Evolutionary conservation across 1,139 yeast genomes (phyloP), one percentile per base, ranked within the genome.

Genomic region (Taphrina deformans): DNA sequence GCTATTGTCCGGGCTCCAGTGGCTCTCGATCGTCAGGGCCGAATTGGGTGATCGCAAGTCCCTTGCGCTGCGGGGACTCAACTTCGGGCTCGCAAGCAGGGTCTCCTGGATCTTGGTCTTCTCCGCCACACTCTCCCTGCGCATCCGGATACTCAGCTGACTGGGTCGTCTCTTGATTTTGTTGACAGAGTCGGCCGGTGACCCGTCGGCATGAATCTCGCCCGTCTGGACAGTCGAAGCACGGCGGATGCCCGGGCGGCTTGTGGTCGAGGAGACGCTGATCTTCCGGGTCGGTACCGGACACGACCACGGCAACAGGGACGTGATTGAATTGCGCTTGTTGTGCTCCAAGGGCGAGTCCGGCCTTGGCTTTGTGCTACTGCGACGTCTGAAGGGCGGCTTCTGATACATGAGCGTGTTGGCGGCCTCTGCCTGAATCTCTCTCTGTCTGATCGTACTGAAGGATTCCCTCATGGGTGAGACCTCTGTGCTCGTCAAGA

Each of bases 41-140:
- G 27, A 26, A 33, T 6, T 26, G 9, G 35, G 53, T n/a, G 33
- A 48, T 27, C 55, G 55, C 44, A 33, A 9, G 24, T 26, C 35
- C 38, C 16, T 21, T 10, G 18, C 27, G 23, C 52, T 16, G n/a
- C 33, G 52, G 10, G 55, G 44, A 51, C 44, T 29, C 44, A 29
- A 31, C 48, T 38, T 40, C 10, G 58, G 58, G 21, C 46, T 38
- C 21, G 33, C 23, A 9, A 31, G 16, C 14, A 50, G 41, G 4
- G 26, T 38, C 23, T 48, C 41, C 16, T 58, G 51, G 16, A 35
- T 48, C 29, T 10, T 29, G 27, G 44, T 27, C 31, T 59, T 59
- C 41, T 59, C 63, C 27, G 63, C 63, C 21, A 59, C 41, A 35
- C 63, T 59, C 29, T 59, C 63, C 35, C 63, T 35, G 14, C 63